A percentile compares a stretch with the other conserved stretches of the same genome.
Evolutionary conservation across 495 filamentous ascomycete genomes (phyloP).

Genomic region (Astrothelium subdiscretum): DNA sequence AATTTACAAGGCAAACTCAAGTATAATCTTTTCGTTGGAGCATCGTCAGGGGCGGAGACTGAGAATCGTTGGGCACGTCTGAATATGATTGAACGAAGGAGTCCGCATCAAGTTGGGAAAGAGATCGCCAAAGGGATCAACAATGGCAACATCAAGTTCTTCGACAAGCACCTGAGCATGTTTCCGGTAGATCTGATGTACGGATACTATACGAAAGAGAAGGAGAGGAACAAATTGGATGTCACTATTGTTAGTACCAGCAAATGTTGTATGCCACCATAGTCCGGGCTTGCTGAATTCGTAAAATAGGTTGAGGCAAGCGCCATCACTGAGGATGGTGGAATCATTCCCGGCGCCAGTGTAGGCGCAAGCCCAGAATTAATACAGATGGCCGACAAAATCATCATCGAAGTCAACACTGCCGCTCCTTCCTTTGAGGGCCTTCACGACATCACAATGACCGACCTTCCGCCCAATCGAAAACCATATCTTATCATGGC

Average conservation of each 20-base stretch:
- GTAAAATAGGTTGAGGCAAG: slow-evolving; percentile 51
- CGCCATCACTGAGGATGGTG: slow-evolving; percentile 85
- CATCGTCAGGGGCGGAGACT: slow-evolving; percentile 79
- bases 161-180: slow-evolving; percentile 89
- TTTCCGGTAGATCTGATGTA: slow-evolving; percentile 78
- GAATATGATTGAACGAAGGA: slow-evolving; percentile 80
- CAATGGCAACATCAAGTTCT: slow-evolving; percentile 78
- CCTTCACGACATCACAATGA: slow-evolving; percentile 84
- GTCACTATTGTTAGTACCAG: slow-evolving; percentile 48
- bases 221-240: slow-evolving; percentile 60
- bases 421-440: slow-evolving; percentile 75
- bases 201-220: slow-evolving; percentile 73
- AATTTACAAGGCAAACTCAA: slow-evolving; percentile 70
- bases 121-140: slow-evolving; percentile 87
- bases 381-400: slow-evolving; percentile 44
- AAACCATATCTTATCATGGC: slow-evolving; percentile 83
- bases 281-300: neutral
- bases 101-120: slow-evolving; percentile 86
- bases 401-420: slow-evolving; percentile 92
- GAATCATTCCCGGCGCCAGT: slow-evolving; percentile 78
- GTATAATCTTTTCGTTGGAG: slow-evolving; percentile 81
- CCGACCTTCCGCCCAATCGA: slow-evolving; percentile 63
- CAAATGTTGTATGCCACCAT: neutral
- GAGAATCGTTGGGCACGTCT: slow-evolving; percentile 79
- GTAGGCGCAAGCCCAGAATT: slow-evolving; percentile 82